Base-by-base conservation (phyloP, 352 stramenopile species). In the Albugo laibachii region DNA sequence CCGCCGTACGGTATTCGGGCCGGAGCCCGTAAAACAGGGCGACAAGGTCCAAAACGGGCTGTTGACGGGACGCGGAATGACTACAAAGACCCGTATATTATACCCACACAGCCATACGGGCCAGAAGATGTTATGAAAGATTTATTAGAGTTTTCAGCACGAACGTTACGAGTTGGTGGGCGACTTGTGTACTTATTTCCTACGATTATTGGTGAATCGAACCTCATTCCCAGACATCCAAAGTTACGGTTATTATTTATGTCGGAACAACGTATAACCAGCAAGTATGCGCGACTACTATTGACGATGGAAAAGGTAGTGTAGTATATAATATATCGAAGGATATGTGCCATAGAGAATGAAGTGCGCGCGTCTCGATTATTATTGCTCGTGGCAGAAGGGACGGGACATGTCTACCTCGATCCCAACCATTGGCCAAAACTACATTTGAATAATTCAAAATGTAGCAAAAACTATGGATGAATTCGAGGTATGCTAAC, bases 91-190 rank as follows among this genome's bases (percentile, higher is more conserved):
- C 85, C 92, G 52, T 95, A 98, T 61, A 96, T 98, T 55, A 82
- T 93, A 14, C 82, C 89, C 40, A 98, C 94, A 13, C 79, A 95
- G 54, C 72, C 83, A 27, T 99, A 98, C 66, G 64, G 81, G 5
- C 87, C 96, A 6, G 91, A 94, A 38, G 94, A 98, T 61, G 91
- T 98, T 36, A 96, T 99, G 85, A 73, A 77, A 1, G 94, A 98
- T 60, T 59, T 99, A 41, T 65, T 99, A 16, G 73, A 95, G 54
- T 87, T 97, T 50, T 63, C 82, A 10, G 80, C 83, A 5, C 57
- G 61, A 42, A 79, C 69, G 16, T 62, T 95, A 43, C 63, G 63
- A 5, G 60, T 84, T 24, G 78, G 74, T 36, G 83, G 82, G 4
- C 67, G 81, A 1, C 61, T 94, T 16, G 81, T 91, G 41, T 94